Conservation (phyloP, 257 asterid genomes). For the Capsicum rhomboideum region DNA sequence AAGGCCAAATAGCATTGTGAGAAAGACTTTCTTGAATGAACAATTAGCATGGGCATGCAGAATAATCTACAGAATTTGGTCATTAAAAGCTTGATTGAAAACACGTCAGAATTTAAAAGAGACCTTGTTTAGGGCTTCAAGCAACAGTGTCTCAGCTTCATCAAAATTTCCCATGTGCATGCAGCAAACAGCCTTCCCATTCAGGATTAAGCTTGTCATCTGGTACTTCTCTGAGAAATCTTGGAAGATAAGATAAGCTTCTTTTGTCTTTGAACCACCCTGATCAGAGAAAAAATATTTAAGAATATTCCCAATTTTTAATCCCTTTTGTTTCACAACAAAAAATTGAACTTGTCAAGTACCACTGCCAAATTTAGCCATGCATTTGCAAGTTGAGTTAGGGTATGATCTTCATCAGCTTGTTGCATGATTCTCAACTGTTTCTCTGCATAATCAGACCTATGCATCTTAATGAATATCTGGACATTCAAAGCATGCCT, state of each 20-base stretch:
- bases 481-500: constrained; percentile 93
- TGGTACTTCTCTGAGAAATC: constrained; percentile 91
- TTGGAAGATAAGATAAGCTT: constrained; percentile 93
- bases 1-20: neutral
- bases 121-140: constrained; percentile 95
- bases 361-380: constrained; percentile 96
- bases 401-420: constrained; percentile 89
- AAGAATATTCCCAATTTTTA: neutral
- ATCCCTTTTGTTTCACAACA: neutral
- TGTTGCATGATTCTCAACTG: constrained; percentile 90
- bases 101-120: neutral
- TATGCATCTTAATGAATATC: constrained; percentile 84
- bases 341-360: constrained; percentile 1
- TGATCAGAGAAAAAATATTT: constrained; percentile 5
- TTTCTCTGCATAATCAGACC: constrained; percentile 95
- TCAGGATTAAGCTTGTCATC: constrained; percentile 76
- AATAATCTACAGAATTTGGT: neutral
- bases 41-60: neutral
- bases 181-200: constrained; percentile 97
- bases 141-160: constrained; percentile 79
- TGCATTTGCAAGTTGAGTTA: constrained; percentile 95
- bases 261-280: constrained; percentile 98
- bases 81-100: neutral
- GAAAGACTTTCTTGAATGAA: neutral
- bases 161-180: constrained; percentile 96